Percentiles rank a stretch among this genome's conserved stretches.
phyloP scores from a whole-genome alignment of 2,329 filamentous ascomycete genomes.

The Xylogone sp. region DNA sequence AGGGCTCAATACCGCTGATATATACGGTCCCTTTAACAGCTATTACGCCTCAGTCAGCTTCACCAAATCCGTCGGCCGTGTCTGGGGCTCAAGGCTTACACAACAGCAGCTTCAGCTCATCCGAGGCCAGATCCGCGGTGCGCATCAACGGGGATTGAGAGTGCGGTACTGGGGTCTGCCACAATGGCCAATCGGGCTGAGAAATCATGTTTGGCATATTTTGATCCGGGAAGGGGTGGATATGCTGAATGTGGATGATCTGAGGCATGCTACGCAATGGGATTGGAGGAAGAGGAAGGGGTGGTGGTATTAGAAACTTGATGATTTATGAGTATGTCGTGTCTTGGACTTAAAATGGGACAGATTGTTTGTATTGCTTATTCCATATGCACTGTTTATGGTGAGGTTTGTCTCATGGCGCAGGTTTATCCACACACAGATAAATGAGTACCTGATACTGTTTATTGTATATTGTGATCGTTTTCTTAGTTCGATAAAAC shows the following conservation, averaged over 20 bases:
- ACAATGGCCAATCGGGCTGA: conserved; percentile 47
- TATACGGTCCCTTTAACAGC: conserved; percentile 50
- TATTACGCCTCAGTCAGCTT: conserved; percentile 63
- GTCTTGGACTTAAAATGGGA: too few species aligned
- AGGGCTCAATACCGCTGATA: too few species aligned
- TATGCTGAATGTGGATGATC: conserved; percentile 57
- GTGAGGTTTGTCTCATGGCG: too few species aligned
- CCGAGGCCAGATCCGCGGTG: conserved; percentile 40
- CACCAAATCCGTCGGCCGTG: conserved; percentile 43
- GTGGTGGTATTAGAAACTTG: too few species aligned
- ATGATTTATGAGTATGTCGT: too few species aligned
- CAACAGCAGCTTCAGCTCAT: conserved; percentile 38
- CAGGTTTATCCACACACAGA: too few species aligned
- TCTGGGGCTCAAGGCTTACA: conserved; percentile 43
- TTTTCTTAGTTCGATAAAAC: too few species aligned
- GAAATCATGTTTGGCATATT: conserved; percentile 53
- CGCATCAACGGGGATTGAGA: conserved; percentile 47
- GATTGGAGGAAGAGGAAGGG: too few species aligned
- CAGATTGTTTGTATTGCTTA: too few species aligned
- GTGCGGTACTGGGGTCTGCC: conserved; percentile 59
- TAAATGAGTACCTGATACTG: too few species aligned
- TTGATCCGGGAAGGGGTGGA: conserved; percentile 53
- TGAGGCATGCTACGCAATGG: conserved; percentile 29
- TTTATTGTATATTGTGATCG: too few species aligned
- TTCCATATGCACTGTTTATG: too few species aligned